These are phyloP conservation scores for Coemansia sp. DNA, from an alignment of 192 early-diverging fungal genomes.

Conservation along the genomic window DNA sequence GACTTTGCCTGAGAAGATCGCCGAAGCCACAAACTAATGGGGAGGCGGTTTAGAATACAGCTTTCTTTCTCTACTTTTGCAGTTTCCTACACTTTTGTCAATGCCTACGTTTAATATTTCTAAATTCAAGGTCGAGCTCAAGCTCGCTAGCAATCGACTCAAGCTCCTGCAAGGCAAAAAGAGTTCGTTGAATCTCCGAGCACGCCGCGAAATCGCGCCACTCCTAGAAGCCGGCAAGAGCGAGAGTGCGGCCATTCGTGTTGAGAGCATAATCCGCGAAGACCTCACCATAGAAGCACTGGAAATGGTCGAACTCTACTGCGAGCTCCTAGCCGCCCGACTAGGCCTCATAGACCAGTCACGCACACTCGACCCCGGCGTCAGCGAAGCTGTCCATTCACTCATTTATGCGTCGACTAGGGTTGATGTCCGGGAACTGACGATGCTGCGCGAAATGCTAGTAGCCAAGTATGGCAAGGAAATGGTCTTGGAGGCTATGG, in stretches of 20 bases:
- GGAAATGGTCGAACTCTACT: conserved; percentile 91
- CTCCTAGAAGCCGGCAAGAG: conserved; percentile 81
- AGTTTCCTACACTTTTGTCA: no score
- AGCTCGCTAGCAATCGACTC: conserved; percentile 82
- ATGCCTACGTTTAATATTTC: conserved; percentile 5
- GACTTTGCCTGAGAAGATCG: conserved; percentile 41
- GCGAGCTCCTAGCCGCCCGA: conserved; percentile 82
- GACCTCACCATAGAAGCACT: conserved; percentile 91
- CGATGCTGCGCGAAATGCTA: conserved; percentile 73
- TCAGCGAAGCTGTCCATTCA: conserved; percentile 84
- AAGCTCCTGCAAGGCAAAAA: conserved; percentile 90
- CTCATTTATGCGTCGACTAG: conserved; percentile 90
- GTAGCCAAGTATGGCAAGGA: conserved; percentile 82
- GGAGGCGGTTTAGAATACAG: no score
- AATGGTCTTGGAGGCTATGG: conserved; percentile 68
- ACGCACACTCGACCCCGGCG: conserved; percentile 77
- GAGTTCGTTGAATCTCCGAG: conserved; percentile 65
- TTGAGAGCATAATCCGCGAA: conserved; percentile 92
- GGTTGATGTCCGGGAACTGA: conserved; percentile 81
- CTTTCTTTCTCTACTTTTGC: no score
- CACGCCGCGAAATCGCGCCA: conserved; percentile 77
- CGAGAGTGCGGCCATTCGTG: conserved; percentile 82
- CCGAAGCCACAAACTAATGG: neutral
- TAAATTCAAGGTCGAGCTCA: conserved; percentile 83
- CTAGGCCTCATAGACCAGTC: conserved; percentile 84